A percentile compares a stretch with the other conserved stretches of the same genome.
Conservation (phyloP, 768 basidiomycete species). For the Pisolithus albus region DNA sequence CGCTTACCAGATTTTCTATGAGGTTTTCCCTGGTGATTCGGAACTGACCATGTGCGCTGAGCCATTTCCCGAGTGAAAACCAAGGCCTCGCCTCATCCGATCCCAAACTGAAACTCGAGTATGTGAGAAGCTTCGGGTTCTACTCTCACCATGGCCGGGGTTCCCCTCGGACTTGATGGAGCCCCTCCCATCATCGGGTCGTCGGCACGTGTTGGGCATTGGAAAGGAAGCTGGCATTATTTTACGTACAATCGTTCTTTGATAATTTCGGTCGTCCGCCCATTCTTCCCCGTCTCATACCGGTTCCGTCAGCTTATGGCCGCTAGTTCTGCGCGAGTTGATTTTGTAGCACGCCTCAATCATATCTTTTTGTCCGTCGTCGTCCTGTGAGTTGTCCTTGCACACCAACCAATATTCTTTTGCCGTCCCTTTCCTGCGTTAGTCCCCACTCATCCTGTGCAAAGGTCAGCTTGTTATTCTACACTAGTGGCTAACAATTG, state of each 20-base stretch:
- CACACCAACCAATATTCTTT: no score
- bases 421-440: no score
- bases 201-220: not conserved
- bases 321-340: no score
- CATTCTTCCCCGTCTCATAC: not conserved
- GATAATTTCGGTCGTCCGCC: slow-evolving; percentile 2
- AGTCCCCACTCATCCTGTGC: no score
- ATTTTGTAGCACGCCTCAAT: no score
- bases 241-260: slow-evolving; percentile 4
- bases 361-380: no score
- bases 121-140: not conserved
- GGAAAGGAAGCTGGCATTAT: not conserved
- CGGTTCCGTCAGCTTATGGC: not conserved
- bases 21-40: not conserved
- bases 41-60: not conserved
- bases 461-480: no score
- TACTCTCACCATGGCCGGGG: not conserved
- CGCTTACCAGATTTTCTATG: not conserved
- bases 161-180: not conserved
- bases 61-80: not conserved
- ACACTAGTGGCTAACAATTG: no score
- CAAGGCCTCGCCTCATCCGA: not conserved
- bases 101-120: not conserved
- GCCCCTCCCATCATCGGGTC: not conserved
- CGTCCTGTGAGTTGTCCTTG: no score